Evolutionary conservation across 2,329 filamentous ascomycete genomes (phyloP), one percentile per base, ranked within the genome.

Genomic region (Phaeosphaeriaceae sp.): DNA sequence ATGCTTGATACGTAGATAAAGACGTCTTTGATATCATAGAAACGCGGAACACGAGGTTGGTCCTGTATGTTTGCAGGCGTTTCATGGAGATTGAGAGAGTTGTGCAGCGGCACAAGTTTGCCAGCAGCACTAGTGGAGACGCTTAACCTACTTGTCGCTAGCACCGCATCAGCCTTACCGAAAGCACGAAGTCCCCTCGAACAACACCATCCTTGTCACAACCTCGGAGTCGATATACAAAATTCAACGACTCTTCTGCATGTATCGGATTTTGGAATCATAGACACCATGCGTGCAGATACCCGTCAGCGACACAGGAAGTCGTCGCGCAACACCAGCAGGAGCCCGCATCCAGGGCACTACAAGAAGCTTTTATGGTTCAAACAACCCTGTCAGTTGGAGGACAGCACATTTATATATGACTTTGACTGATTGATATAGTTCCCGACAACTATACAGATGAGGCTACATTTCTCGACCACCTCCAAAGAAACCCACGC

Each of bases 381-480:
- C 73, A 97, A 97, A 80, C 95, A 98, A 77, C 92, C 91, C 32
- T 97, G 91, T 94, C 82, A 65, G 88, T 79, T 42, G 21, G 21
- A 11, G 22, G 24, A 22, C 21, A 21, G 24, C 15, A 28, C 17
- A 32, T 47, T 7, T 19, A 8, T 47, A 8, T 19, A 8, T 49
- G 28, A 10, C 19, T 40, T 11, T 11, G 3, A n/a, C 63, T 72
- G 30, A 60, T 50, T 32, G 42, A 11, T 19, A 32, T 67, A 94
- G 92, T 96, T 75, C 94, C 95, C n/a, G 95, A 99, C 78, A 99
- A 99, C 78, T 98, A 98, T 77, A 98, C 95, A 43, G 95, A 99
- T 76, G 93, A 95, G 75, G 92, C 92, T 60, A 98, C 95, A 1
- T 99, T 99, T 71, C 89, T 99, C 66, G 94, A 97, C 74, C 93